A percentile compares a stretch with the other conserved stretches of the same genome.
These are phyloP conservation scores for Avicennia marina DNA, from an alignment of 257 asterid species.

Conservation along the genomic window DNA sequence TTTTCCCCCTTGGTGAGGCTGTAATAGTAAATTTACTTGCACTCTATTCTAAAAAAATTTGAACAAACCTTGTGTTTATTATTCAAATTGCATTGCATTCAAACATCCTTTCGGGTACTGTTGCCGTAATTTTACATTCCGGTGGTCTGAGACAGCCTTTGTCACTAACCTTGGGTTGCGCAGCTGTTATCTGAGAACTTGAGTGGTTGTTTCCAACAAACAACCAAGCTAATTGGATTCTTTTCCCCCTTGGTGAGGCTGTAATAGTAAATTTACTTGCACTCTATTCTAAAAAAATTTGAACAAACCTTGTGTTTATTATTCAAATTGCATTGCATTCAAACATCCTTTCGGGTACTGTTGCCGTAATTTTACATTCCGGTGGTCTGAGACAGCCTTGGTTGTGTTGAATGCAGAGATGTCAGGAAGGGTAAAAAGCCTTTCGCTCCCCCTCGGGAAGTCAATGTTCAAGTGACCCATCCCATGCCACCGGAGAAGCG, in stretches of 20 bases:
- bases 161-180: not conserved
- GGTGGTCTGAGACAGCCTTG: not conserved
- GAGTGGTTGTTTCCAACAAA: not conserved
- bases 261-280: not conserved
- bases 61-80: not conserved
- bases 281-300: not conserved
- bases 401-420: constrained; percentile 24
- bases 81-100: not conserved
- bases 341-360: no score
- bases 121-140: not conserved
- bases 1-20: not conserved
- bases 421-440: constrained; percentile 35
- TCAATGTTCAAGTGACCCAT: constrained; percentile 36
- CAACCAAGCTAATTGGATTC: not conserved
- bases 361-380: not conserved
- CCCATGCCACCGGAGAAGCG: constrained; percentile 54
- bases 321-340: not conserved
- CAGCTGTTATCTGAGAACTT: not conserved
- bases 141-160: not conserved
- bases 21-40: not conserved
- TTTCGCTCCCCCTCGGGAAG: constrained; percentile 48
- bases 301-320: not conserved
- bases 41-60: not conserved
- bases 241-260: not conserved
- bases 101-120: no score